phyloP scores from a whole-genome alignment of 2,329 filamentous ascomycete species.

The Colletotrichum tanaceti region DNA sequence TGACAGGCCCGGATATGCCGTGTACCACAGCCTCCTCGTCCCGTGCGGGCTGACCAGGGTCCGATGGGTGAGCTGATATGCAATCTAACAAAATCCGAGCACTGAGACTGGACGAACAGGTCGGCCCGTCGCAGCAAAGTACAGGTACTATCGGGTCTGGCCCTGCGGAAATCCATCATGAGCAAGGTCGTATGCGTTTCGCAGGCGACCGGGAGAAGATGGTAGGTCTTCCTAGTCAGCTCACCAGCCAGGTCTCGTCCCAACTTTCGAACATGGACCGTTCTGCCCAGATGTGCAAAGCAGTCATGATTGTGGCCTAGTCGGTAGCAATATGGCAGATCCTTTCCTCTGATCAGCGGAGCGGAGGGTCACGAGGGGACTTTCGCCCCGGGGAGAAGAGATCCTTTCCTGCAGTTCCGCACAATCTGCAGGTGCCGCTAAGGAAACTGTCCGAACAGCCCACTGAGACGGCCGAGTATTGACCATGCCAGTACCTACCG shows the following conservation, averaged over 20 bases:
- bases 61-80: not conserved
- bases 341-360: slow-evolving; percentile 26
- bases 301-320: not conserved
- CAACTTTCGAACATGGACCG: not conserved
- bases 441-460: slow-evolving; percentile 18
- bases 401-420: slow-evolving; percentile 1
- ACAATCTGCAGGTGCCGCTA: slow-evolving; percentile 15
- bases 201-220: not conserved
- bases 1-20: not conserved
- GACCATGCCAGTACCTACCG: slow-evolving; percentile 17
- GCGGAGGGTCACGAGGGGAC: slow-evolving; percentile 11
- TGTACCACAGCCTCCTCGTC: not conserved
- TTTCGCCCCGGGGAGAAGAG: slow-evolving; percentile 1
- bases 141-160: slow-evolving; percentile 1
- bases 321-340: slow-evolving; percentile 9
- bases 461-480: not conserved
- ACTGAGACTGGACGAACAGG: not conserved
- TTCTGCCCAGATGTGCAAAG: not conserved
- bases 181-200: slow-evolving; percentile 1
- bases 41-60: not conserved
- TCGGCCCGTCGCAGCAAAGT: not conserved
- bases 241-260: not conserved
- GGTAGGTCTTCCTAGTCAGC: not conserved
- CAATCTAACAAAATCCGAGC: not conserved
- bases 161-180: not conserved